Evolutionary conservation across 805 yeast species (phyloP), one percentile per base, ranked within the genome.

Genomic region (Metschnikowia orientalis): DNA sequence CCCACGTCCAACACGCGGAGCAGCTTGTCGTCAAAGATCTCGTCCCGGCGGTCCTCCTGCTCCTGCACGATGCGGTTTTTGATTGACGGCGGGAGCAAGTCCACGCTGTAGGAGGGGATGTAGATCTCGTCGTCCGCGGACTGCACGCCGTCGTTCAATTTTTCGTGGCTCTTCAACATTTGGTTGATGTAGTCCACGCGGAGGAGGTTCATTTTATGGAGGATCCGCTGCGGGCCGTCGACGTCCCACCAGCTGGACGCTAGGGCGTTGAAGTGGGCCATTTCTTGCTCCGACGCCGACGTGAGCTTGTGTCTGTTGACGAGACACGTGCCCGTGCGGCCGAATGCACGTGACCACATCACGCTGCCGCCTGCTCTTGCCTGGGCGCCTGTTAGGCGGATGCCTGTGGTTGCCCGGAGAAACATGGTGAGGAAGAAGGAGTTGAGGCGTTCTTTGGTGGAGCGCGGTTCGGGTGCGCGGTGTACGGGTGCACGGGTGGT

Each of bases 231-330:
- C 1, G 97, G 82, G 0, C 98, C 98, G 43, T 79, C 61, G 9
- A 84, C 78, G 48, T 92, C 95, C 98, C 99, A 92, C 99, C 99
- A 92, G n/a, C 86, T 60, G n/a, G 81, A 68, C 1, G 99, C 98
- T 27, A 92, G 67, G 20, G 80, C 75, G 47, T 84, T 78, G 59
- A 92, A 92, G 57, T 92, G 97, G 7, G 71, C 59, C 56, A 80
- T 67, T 53, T 90, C 97, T 5, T 78, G 76, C 6, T 61, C 62
- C 0, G 78, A 70, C 4, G 77, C 69, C 4, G 73, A 51, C 4
- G 69, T 63, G 26, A 41, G 27, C 34, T 54, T 49, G 18, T 11
- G 22, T 10, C 18, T 15, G 17, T 32, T 22, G 28, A 14, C 19
- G 15, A 32, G 31, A 5, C 21, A n/a, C n/a, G n/a, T n/a, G n/a